Percentiles rank a stretch among this genome's conserved stretches.
phyloP scores from a whole-genome alignment of 202 grass and related monocot genomes.

The Hordeum pubiflorum region DNA sequence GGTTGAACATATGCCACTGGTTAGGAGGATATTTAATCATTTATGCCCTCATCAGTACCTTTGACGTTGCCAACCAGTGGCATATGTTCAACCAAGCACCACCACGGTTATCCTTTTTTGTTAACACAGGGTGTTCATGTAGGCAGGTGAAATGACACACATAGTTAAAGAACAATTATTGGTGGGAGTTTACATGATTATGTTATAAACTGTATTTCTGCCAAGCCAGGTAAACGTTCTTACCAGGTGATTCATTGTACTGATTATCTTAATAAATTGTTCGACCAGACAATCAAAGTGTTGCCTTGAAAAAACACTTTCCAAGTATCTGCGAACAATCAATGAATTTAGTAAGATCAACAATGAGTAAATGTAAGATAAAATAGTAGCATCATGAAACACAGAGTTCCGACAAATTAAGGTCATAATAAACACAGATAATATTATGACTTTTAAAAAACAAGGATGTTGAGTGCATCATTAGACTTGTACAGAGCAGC shows the following conservation, averaged over 20 bases:
- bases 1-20: background rate
- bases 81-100: background rate
- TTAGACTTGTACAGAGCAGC: constrained; percentile 69
- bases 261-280: constrained; percentile 48
- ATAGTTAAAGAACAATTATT: background rate
- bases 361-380: background rate
- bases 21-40: background rate
- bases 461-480: constrained; percentile 50
- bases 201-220: background rate
- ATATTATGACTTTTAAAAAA: constrained; percentile 60
- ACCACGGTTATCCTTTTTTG: background rate
- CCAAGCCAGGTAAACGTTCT: background rate
- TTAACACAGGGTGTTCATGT: background rate
- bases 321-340: constrained; percentile 62
- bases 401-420: background rate
- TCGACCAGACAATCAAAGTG: constrained; percentile 32
- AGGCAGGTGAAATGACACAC: background rate
- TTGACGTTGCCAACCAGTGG: too few species aligned
- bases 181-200: background rate
- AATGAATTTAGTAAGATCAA: constrained; percentile 15
- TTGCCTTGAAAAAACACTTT: constrained; percentile 50
- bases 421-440: background rate
- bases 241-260: constrained; percentile 63
- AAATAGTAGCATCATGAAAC: background rate
- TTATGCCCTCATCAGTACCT: background rate